A percentile compares a stretch with the other conserved stretches of the same genome.
Evolutionary conservation across 306 rosid genomes (phyloP).

Genomic region (Rubus parviflorus): DNA sequence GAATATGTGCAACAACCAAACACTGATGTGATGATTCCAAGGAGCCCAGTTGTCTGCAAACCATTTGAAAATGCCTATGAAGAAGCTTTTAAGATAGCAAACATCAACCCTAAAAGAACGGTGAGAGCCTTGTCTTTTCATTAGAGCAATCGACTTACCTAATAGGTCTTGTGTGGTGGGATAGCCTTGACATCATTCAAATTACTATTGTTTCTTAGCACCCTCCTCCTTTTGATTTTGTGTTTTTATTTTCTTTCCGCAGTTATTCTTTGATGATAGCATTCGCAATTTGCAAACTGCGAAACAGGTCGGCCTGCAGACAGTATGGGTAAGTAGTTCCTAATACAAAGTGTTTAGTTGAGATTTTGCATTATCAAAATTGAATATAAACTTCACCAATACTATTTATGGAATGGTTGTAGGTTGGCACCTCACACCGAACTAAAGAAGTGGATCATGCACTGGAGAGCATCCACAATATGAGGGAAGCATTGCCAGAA

Average conservation of each 20-base stretch:
- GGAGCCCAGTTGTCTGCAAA: constrained; percentile 71
- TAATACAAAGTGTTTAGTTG: neutral
- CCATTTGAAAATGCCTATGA: constrained; percentile 71
- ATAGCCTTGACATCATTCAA: neutral
- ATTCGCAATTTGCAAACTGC: constrained; percentile 60
- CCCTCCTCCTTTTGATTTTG: neutral
- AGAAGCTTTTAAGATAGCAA: constrained; percentile 56
- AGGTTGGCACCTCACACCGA: constrained; percentile 69
- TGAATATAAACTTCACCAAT: neutral
- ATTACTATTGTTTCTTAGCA: neutral
- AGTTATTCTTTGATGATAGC: constrained; percentile 90
- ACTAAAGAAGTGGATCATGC: constrained; percentile 61
- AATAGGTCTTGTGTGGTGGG: neutral
- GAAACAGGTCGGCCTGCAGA: constrained; percentile 62
- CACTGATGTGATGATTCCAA: constrained; percentile 43
- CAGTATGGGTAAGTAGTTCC: constrained; percentile 60
- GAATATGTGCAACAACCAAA: constrained; percentile 33
- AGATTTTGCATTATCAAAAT: neutral
- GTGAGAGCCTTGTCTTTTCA: constrained; percentile 40
- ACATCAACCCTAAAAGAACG: constrained; percentile 68
- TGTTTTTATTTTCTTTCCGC: constrained; percentile 11
- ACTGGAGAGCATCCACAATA: constrained; percentile 85
- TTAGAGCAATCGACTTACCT: neutral
- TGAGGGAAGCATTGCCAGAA: constrained; percentile 83
- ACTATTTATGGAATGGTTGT: constrained; percentile 18